Evolutionary conservation across 2,329 filamentous ascomycete genomes (phyloP).

Genomic region (Trichoderma semiorbis): DNA sequence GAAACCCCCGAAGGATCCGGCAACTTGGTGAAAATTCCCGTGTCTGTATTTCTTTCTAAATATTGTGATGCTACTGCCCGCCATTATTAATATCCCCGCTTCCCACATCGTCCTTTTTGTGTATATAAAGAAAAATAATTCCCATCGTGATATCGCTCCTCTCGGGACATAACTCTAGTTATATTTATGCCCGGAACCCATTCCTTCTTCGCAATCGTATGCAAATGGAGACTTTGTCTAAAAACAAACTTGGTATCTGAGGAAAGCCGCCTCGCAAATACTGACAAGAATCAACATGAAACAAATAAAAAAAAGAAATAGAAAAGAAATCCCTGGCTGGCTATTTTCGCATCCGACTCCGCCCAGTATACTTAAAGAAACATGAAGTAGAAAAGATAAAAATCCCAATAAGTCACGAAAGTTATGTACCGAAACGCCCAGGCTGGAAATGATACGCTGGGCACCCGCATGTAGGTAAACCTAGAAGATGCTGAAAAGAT

Average conservation of each 20-base stretch:
- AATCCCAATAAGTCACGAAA: background rate
- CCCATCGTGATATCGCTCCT: background rate
- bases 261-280: background rate
- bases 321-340: background rate
- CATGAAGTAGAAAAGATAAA: background rate
- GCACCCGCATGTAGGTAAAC: slow-evolving; percentile 3
- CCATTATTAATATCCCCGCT: background rate
- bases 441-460: background rate
- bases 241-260: slow-evolving; percentile 12
- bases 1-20: background rate
- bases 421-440: background rate
- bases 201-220: background rate
- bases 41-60: slow-evolving; percentile 9
- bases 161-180: background rate
- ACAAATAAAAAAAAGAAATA: background rate
- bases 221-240: slow-evolving; percentile 1
- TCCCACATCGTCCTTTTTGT: background rate
- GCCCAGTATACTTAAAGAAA: background rate
- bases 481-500: background rate
- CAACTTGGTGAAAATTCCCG: background rate
- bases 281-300: background rate
- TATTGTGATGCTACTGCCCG: background rate
- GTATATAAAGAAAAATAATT: background rate
- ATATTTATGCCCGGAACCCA: background rate
- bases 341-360: background rate